Evolutionary conservation across 768 basidiomycete species (phyloP), one percentile per base, ranked within the genome.

Genomic region (Boletus pseudopeckii): DNA sequence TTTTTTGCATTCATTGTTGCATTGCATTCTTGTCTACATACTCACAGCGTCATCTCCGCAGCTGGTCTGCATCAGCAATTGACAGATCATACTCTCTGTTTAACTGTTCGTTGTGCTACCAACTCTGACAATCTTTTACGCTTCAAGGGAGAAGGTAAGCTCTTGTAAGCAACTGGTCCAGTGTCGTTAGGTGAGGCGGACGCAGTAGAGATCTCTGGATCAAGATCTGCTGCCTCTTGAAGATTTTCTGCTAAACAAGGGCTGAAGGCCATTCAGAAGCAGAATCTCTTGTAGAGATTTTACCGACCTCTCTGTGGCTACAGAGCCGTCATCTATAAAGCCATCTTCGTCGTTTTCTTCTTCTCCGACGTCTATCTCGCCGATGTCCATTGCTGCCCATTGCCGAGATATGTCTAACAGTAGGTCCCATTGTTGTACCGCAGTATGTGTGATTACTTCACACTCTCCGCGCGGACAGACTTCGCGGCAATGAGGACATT

Each of bases 21-120:
- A 48, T 54, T 48, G 46, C 61, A 57, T 51, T 54, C 40, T 63
- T 59, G 58, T 55, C 55, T 66, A 63, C 46, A 50, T 59, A 61
- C 64, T 61, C 52, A 66, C 60, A 53, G 34, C 32, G 36, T 39
- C 47, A 55, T 30, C 45, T 45, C 20, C 28, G 58, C 56, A 63
- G 58, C 58, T 43, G 53, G 66, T 51, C 58, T 68, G 63, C 34
- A 24, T 24, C 51, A 48, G 24, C 28, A 57, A 54, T 50, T 38
- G 45, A 55, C 26, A 52, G 49, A 58, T 57, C 50, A 61, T 40
- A 26, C 37, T 36, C 43, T 56, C 46, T 63, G 45, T 50, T 44
- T 59, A 11, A 34, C 20, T 26, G 30, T 32, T 45, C 58, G 56
- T 45, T 54, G 49, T 40, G 50, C 54, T 51, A 7, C 61, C 18